Evolutionary conservation across 805 yeast genomes (phyloP), one percentile per base, ranked within the genome.

Genomic region (Henningerozyma blattae): DNA sequence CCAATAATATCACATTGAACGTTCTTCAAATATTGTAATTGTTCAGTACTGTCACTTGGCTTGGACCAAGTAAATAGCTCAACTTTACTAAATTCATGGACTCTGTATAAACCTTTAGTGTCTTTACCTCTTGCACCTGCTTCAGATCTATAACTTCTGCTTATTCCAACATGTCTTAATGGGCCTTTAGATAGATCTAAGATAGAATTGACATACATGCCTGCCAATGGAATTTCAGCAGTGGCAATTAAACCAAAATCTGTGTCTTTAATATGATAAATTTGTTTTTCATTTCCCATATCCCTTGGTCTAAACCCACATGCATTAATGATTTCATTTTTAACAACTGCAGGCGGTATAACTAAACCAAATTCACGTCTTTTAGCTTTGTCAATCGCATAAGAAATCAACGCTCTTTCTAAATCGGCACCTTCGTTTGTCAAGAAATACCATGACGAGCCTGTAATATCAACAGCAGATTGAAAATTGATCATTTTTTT

Each of bases 301-400:
- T 91, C 97, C 39, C 94, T 72, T 10, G 98, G 98, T 48, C 78
- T 75, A 61, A 87, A 91, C 0, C 98, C 98, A 62, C 98, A 91
- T 0, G 95, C 95, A 43, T 68, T 63, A 0, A 87, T 75, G 4
- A 84, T 63, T 41, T 82, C 93, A 15, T 74, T 62, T 43, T 80
- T 72, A 2, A 87, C 94, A 13, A 91, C 72, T 0, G 93, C 72
- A 2, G 98, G 98, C 0, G 97, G 96, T 9, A 72, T 55, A 8
- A 77, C 72, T 68, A 79, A 69, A 22, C 57, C 56, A 58, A 82
- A 91, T 0, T 94, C 94, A 8, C 63, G 50, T 3, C 95, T 93
- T 33, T 63, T 58, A 3, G 95, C 95, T 35, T 64, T 56, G 22
- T 69, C 61, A 33, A 89, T 54, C 0, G 93, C 79, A 52, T 77